Percentiles rank a stretch among this genome's conserved stretches.
Conservation (phyloP, 2,329 filamentous ascomycete species). For the Fusarium hostae region DNA sequence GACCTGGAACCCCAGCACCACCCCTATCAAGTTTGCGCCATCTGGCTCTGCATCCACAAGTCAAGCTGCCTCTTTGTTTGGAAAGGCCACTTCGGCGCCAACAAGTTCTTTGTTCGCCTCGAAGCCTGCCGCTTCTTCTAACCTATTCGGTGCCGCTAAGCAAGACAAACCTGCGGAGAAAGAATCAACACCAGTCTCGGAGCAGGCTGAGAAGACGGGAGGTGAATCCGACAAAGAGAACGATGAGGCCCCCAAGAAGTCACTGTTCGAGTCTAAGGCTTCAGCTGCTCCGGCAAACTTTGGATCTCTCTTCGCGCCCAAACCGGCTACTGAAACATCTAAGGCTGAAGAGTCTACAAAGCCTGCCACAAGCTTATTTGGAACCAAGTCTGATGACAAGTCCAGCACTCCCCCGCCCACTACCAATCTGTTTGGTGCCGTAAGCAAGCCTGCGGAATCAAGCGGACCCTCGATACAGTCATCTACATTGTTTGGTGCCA, state of each 20-base stretch:
- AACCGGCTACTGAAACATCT: slow-evolving; percentile 46
- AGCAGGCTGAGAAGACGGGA: slow-evolving; percentile 49
- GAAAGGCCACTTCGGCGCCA: slow-evolving; percentile 44
- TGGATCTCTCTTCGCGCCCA: slow-evolving; percentile 49
- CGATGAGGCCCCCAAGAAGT: slow-evolving; percentile 51
- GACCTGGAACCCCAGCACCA: slow-evolving; percentile 58
- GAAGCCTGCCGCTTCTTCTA: slow-evolving; percentile 50
- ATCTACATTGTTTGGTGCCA: slow-evolving; percentile 51
- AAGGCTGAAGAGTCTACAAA: slow-evolving; percentile 46
- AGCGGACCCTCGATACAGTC: slow-evolving; percentile 43
- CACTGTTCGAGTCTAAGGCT: slow-evolving; percentile 47
- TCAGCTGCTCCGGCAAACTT: slow-evolving; percentile 46
- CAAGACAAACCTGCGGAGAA: slow-evolving; percentile 46
- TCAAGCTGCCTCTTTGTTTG: slow-evolving; percentile 49
- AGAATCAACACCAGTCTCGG: slow-evolving; percentile 39
- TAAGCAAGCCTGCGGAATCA: slow-evolving; percentile 49
- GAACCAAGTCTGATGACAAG: slow-evolving; percentile 49
- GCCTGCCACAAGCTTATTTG: slow-evolving; percentile 51
- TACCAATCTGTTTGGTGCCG: slow-evolving; percentile 53
- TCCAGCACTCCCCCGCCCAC: slow-evolving; percentile 40
- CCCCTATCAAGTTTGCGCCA: slow-evolving; percentile 66
- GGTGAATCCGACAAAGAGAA: slow-evolving; percentile 60
- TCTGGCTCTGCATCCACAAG: slow-evolving; percentile 45
- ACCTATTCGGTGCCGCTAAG: slow-evolving; percentile 52
- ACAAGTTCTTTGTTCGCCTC: slow-evolving; percentile 51